These are phyloP conservation scores for Thraustochytrium striatum DNA, from an alignment of 352 stramenopile genomes.

Conservation along the genomic window DNA sequence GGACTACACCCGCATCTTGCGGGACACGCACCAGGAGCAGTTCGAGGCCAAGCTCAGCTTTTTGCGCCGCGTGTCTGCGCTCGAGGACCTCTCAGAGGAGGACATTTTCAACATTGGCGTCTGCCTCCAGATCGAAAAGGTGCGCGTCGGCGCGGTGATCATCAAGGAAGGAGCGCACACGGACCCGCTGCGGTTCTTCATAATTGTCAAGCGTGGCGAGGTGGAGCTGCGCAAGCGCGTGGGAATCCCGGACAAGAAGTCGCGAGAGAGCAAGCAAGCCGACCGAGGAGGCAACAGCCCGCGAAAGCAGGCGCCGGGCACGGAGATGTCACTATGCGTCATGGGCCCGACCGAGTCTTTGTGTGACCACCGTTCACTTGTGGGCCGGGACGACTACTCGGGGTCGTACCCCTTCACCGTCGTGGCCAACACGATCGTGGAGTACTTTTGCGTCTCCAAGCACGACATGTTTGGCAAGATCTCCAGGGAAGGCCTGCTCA, in stretches of 20 bases:
- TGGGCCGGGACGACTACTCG: not conserved
- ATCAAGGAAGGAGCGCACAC: not conserved
- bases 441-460: slow-evolving; percentile 47
- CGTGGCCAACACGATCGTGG: slow-evolving; percentile 24
- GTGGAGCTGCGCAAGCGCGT: slow-evolving; percentile 24
- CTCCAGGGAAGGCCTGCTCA: not conserved
- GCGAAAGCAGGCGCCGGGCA: not conserved
- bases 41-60: slow-evolving; percentile 31
- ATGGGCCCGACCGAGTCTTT: slow-evolving; percentile 25
- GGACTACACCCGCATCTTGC: slow-evolving; percentile 23
- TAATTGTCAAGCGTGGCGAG: slow-evolving; percentile 40
- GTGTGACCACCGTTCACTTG: slow-evolving; percentile 3
- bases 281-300: no score
- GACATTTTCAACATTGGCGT: slow-evolving; percentile 36
- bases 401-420: slow-evolving; percentile 18
- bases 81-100: slow-evolving; percentile 33
- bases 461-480: slow-evolving; percentile 43
- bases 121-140: not conserved
- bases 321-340: slow-evolving; percentile 1
- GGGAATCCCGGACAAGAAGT: not conserved
- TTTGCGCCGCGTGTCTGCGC: not conserved
- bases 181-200: slow-evolving; percentile 34
- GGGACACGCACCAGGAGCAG: slow-evolving; percentile 26
- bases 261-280: no score
- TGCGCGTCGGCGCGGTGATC: not conserved